Evolutionary conservation across 2,329 filamentous ascomycete genomes (phyloP).

Genomic region (Alternaria sp.): DNA sequence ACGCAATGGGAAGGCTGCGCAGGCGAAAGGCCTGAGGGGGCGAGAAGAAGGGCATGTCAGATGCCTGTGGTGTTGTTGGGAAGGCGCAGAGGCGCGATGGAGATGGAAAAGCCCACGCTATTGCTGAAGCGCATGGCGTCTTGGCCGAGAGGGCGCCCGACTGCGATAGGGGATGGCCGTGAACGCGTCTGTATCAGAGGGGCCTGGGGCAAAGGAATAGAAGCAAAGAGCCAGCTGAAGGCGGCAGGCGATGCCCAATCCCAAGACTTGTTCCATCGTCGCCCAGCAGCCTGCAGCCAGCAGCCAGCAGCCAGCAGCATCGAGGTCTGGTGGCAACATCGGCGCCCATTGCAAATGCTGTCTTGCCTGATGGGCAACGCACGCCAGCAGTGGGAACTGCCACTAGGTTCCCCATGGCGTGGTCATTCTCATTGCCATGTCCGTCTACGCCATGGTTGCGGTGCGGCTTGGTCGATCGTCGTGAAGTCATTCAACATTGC

Average conservation of each 20-base stretch:
- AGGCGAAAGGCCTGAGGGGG: slow-evolving; percentile 50
- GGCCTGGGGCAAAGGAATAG: slow-evolving; percentile 11
- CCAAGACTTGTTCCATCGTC: background rate
- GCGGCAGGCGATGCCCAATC: background rate
- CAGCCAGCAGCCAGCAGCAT: background rate
- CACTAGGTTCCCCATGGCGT: slow-evolving; percentile 8
- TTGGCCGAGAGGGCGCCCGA: too few relatives aligned
- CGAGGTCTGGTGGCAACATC: background rate
- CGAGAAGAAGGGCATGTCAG: slow-evolving; percentile 45
- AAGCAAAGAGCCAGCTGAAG: background rate
- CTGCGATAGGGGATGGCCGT: too few relatives aligned
- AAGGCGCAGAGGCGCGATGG: slow-evolving; percentile 20
- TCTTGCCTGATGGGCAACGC: slow-evolving; percentile 4
- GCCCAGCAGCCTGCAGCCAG: too few relatives aligned
- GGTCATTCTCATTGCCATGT: background rate
- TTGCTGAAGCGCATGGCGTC: slow-evolving; percentile 36
- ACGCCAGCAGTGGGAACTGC: background rate
- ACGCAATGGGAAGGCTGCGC: slow-evolving; percentile 34
- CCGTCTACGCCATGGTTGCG: slow-evolving; percentile 13
- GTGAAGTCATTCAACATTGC: slow-evolving; percentile 29
- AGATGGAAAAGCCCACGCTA: slow-evolving; percentile 22
- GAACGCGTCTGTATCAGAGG: background rate
- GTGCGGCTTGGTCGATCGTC: slow-evolving; percentile 16
- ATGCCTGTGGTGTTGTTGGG: slow-evolving; percentile 16
- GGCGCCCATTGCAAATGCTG: slow-evolving; percentile 1